Evolutionary conservation across 2,329 filamentous ascomycete species (phyloP), one percentile per base, ranked within the genome.

Genomic region (Dactylonectria macrodidyma): DNA sequence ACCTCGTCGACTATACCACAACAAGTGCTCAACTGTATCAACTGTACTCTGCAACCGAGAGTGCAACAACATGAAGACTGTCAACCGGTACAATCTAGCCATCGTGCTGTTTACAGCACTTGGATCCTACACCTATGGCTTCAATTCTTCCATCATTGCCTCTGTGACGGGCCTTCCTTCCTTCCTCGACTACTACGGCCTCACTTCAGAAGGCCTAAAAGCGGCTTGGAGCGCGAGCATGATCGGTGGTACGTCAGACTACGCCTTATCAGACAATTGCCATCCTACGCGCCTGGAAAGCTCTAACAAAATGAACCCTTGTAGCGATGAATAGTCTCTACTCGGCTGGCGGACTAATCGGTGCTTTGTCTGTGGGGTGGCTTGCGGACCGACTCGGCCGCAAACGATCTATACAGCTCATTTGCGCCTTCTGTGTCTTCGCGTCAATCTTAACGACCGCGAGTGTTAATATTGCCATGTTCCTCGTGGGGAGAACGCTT

Each of bases 61-160:
- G 3, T 30, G 7, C 9, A 50, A 16, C 47, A 38, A 5, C 11
- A 55, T 55, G 51, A 36, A 19, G 30, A 22, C 30, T 7, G 30
- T 55, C 11, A 55, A 55, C 6, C 54, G 19, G 4, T 59, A 59
- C 44, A 59, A 59, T 16, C 46, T 59, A 5, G 22, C 34, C 22
- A 48, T 59, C 14, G 41, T 38, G 14, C 44, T 59, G 10, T 46
- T 59, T 12, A 26, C 19, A n/a, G 56, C 41, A 24, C 36, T 48
- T 19, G 56, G 56, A 2, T 59, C 56, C 16, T 59, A 46, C 56
- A 48, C 56, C 3, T 59, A 47, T 48, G 56, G 56, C 22, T 59
- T 59, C 19, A 59, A 48, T 34, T 26, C 36, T 47, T 59, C 56
- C 22, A 47, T 46, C 12, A 47, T 59, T 46, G 41, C 22, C 22